Evolutionary conservation across 495 filamentous ascomycete genomes (phyloP).

Genomic region (Penicillium waksmanii): DNA sequence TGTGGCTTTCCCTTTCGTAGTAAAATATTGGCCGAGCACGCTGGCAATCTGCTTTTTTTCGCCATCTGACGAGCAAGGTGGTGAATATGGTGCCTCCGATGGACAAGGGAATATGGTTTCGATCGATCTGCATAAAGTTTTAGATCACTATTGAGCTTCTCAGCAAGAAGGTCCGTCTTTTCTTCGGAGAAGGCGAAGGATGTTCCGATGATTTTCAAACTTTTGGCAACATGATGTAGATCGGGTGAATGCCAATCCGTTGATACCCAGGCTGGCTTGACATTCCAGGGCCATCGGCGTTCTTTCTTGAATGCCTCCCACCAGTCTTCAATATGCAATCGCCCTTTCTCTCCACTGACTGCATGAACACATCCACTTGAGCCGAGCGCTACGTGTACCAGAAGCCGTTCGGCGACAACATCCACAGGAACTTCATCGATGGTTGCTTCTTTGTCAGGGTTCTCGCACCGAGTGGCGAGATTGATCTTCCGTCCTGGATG

Average conservation of each 20-base stretch:
- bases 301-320: constrained; percentile 32
- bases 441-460: constrained; percentile 30
- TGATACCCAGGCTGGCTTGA: constrained; percentile 25
- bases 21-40: constrained; percentile 19
- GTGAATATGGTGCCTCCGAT: constrained; percentile 29
- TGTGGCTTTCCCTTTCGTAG: constrained; percentile 27
- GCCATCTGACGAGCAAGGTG: constrained; percentile 24
- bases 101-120: constrained; percentile 25
- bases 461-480: constrained; percentile 17
- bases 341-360: constrained; percentile 28
- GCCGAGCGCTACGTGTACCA: constrained; percentile 29
- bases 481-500: constrained; percentile 29
- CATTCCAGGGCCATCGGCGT: constrained; percentile 30
- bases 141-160: constrained; percentile 16
- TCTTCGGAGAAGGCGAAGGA: constrained; percentile 34
- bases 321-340: constrained; percentile 24
- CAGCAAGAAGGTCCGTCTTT: constrained; percentile 19
- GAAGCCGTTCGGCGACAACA: constrained; percentile 33
- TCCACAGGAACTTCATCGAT: constrained; percentile 42
- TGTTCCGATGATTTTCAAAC: constrained; percentile 35
- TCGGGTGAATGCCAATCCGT: constrained; percentile 34
- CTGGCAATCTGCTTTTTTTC: constrained; percentile 23
- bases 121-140: constrained; percentile 32
- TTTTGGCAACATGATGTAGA: constrained; percentile 28
- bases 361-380: constrained; percentile 35